Evolutionary conservation across 352 stramenopile genomes (phyloP).

Genomic region (Detonula confervacea): DNA sequence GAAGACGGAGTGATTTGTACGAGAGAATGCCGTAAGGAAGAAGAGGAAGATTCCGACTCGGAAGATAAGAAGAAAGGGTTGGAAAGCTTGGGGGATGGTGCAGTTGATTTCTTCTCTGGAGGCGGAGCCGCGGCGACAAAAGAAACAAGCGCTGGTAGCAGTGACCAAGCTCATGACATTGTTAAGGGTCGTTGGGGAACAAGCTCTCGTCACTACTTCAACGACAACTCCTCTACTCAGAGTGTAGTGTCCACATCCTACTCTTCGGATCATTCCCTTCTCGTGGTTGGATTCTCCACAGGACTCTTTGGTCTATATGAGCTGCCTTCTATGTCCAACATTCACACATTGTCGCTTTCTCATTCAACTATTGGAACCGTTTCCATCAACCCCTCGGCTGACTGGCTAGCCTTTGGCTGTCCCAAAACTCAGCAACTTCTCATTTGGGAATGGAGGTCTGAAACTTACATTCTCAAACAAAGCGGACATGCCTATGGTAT

Average conservation of each 20-base stretch:
- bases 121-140: constrained; percentile 14
- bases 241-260: constrained; percentile 87
- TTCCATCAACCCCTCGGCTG: constrained; percentile 93
- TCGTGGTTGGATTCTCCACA: constrained; percentile 96
- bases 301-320: constrained; percentile 99
- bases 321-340: constrained; percentile 93
- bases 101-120: constrained; percentile 79
- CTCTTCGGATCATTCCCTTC: constrained; percentile 87
- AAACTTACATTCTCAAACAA: constrained; percentile 99
- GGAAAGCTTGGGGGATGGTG: constrained; percentile 58
- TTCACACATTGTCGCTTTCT: constrained; percentile 92
- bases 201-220: constrained; percentile 82
- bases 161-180: constrained; percentile 66
- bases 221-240: constrained; percentile 53
- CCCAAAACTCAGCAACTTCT: constrained; percentile 97
- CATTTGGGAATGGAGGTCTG: constrained; percentile 99
- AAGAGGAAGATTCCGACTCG: constrained; percentile 18
- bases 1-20: constrained; percentile 80
- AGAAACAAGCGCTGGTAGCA: neutral
- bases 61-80: constrained; percentile 51
- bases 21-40: constrained; percentile 66
- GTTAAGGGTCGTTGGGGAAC: constrained; percentile 72
- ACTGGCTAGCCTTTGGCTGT: constrained; percentile 98
- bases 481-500: constrained; percentile 98
- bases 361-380: constrained; percentile 86